Evolutionary conservation across 2,329 filamentous ascomycete genomes (phyloP).

Genomic region (Harringtonia aguacate): DNA sequence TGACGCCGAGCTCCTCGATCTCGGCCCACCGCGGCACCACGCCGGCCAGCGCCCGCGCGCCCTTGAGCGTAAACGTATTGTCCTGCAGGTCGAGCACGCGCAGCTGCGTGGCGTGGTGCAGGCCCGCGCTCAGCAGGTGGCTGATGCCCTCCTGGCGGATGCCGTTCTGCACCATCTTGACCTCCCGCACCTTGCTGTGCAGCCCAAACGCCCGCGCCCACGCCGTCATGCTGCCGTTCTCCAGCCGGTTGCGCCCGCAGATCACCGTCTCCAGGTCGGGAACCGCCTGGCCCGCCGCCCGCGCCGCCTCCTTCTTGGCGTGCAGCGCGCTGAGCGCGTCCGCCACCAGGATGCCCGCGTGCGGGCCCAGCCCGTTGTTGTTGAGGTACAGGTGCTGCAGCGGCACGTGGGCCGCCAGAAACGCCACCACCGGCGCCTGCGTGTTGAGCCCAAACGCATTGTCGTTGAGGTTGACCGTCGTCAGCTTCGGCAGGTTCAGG

Average conservation of each 20-base stretch:
- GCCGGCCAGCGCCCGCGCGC: constrained; percentile 66
- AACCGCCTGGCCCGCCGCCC: constrained; percentile 56
- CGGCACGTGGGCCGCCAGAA: constrained; percentile 78
- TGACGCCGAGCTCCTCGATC: constrained; percentile 74
- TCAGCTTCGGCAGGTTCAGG: constrained; percentile 73
- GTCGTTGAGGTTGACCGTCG: constrained; percentile 91
- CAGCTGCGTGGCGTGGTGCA: constrained; percentile 58
- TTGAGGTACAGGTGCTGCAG: constrained; percentile 93
- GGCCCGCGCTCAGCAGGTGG: constrained; percentile 66
- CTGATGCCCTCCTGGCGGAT: constrained; percentile 91
- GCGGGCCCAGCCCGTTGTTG: constrained; percentile 94
- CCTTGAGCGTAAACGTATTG: constrained; percentile 85
- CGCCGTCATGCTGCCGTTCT: constrained; percentile 88
- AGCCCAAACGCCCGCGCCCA: constrained; percentile 85
- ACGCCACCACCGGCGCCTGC: constrained; percentile 82
- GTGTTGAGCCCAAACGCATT: constrained; percentile 97
- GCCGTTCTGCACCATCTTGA: constrained; percentile 98
- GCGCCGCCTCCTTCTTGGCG: constrained; percentile 69
- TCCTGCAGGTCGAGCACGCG: constrained; percentile 85
- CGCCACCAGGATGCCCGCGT: constrained; percentile 80
- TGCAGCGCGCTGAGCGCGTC: constrained; percentile 78
- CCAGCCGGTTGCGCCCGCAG: constrained; percentile 89
- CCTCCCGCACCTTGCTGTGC: constrained; percentile 68
- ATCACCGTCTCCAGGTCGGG: constrained; percentile 91
- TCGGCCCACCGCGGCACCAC: constrained; percentile 65